These are phyloP conservation scores for Chlorella sp. DNA, from an alignment of 139 green algal species.

Conservation along the genomic window DNA sequence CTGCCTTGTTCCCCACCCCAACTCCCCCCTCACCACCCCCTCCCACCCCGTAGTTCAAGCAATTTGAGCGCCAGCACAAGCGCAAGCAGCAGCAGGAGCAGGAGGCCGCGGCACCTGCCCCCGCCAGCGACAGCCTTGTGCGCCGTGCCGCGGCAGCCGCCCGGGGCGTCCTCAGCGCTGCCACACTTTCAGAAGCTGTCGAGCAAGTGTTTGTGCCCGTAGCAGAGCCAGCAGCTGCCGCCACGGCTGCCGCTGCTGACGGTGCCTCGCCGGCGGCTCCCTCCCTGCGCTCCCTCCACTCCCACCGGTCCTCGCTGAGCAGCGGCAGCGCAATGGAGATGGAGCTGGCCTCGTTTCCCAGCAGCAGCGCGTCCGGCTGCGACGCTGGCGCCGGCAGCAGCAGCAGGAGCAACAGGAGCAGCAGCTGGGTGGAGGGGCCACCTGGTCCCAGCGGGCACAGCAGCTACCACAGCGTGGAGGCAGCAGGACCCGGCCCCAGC, in stretches of 20 bases:
- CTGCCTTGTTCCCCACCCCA: no score
- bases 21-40: no score
- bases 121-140: background rate
- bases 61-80: background rate
- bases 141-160: background rate
- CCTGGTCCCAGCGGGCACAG: background rate
- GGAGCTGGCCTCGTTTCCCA: background rate
- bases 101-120: background rate
- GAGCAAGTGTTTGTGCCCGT: background rate
- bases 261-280: background rate
- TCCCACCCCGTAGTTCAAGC: background rate
- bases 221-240: no score
- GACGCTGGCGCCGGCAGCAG: background rate
- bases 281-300: background rate
- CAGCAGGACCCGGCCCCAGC: background rate
- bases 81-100: background rate
- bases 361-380: background rate
- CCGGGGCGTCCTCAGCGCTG: background rate
- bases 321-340: background rate
- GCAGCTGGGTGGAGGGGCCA: background rate
- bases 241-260: background rate
- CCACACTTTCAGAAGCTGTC: background rate
- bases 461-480: background rate
- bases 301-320: background rate
- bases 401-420: background rate